phyloP scores from a whole-genome alignment of 2,329 filamentous ascomycete species.

The Colletotrichum sp. region DNA sequence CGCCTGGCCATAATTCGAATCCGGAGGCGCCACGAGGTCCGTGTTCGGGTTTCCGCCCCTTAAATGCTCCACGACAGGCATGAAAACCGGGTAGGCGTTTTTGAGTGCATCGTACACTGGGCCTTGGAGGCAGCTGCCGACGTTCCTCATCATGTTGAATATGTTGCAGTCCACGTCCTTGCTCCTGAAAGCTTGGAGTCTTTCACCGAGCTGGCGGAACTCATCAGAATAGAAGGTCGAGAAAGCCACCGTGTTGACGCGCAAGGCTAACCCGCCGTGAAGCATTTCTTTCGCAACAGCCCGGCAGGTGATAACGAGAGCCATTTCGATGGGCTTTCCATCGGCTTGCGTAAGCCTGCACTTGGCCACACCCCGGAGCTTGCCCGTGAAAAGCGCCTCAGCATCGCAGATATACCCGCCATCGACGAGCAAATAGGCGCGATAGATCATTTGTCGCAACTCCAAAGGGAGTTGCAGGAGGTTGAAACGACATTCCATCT shows the following conservation, averaged over 20 bases:
- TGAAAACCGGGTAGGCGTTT: neutral
- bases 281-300: neutral
- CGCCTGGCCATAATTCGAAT: neutral
- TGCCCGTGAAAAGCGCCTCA: neutral
- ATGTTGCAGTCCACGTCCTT: no score
- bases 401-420: neutral
- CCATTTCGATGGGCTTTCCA: neutral
- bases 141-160: neutral
- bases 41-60: neutral
- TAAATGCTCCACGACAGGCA: neutral
- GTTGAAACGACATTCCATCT: no score
- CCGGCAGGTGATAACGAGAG: neutral
- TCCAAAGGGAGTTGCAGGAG: neutral
- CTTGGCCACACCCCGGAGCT: fast-evolving
- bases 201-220: neutral
- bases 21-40: neutral
- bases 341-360: neutral
- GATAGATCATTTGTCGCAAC: neutral
- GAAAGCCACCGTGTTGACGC: neutral
- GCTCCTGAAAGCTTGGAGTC: no score
- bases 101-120: neutral
- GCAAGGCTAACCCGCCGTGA: neutral
- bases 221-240: neutral
- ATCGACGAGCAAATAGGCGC: neutral
- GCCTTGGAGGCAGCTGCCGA: neutral